phyloP scores from a whole-genome alignment of 371 early-diverging fungal genomes.

The Mucor sp. region DNA sequence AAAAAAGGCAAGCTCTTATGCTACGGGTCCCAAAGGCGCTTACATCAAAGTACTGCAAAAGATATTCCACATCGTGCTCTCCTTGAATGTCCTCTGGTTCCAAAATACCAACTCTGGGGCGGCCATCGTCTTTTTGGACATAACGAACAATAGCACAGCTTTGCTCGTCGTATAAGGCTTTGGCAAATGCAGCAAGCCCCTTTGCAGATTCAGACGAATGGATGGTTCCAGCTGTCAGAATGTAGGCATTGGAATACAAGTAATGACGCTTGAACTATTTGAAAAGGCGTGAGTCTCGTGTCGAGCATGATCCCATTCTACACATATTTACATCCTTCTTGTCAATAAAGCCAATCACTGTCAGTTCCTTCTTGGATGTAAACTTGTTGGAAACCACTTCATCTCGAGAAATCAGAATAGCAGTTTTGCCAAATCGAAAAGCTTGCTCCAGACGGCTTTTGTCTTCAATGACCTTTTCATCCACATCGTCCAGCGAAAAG shows the following conservation, averaged over 20 bases:
- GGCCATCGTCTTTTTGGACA: constrained; percentile 50
- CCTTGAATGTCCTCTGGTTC: constrained; percentile 4
- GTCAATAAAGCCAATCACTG: constrained; percentile 62
- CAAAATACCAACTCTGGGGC: constrained; percentile 68
- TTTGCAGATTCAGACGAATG: constrained; percentile 25
- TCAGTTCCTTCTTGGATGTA: constrained; percentile 58
- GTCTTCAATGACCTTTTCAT: not conserved
- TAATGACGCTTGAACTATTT: constrained; percentile 63
- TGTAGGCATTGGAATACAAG: constrained; percentile 54
- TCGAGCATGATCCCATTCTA: not conserved
- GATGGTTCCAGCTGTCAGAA: constrained; percentile 39
- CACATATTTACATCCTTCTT: not conserved
- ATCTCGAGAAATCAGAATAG: constrained; percentile 62
- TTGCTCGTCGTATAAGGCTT: constrained; percentile 55
- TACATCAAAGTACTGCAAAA: constrained; percentile 63
- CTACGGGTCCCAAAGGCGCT: not conserved
- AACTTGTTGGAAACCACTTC: constrained; percentile 64
- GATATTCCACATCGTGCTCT: not conserved
- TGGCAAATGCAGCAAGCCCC: constrained; percentile 59
- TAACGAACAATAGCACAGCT: constrained; percentile 64
- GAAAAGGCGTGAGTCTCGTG: not conserved
- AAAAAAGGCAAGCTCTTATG: too few relatives aligned
- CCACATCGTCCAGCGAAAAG: not conserved
- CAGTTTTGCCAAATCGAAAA: constrained; percentile 69
- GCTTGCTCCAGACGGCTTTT: constrained; percentile 52